These are phyloP conservation scores for Fragosphaeria purpurea DNA, from an alignment of 2,329 filamentous ascomycete genomes.

Conservation along the genomic window DNA sequence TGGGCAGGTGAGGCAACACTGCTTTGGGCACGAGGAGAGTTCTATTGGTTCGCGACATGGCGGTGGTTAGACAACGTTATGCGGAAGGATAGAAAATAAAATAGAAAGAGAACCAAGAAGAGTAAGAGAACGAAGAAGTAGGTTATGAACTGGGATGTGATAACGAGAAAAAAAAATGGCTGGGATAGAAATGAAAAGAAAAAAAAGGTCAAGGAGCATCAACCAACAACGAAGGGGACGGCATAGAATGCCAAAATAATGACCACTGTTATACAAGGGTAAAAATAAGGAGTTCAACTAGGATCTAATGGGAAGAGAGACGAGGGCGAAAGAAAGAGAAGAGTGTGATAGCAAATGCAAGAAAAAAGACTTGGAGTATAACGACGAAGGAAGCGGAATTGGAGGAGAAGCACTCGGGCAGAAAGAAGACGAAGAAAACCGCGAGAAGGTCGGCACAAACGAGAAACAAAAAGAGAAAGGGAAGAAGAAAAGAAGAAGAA, in stretches of 20 bases:
- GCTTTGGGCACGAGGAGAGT: slow-evolving; percentile 15
- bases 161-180: no score
- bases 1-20: slow-evolving; percentile 6
- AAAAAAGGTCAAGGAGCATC: no score
- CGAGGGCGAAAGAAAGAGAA: no score
- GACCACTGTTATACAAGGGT: no score
- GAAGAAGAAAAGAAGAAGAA: slow-evolving; percentile 12
- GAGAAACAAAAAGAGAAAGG: neutral
- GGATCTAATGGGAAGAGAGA: no score
- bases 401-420: neutral
- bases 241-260: no score
- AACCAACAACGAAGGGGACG: no score
- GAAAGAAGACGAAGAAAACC: neutral
- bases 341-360: no score
- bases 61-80: slow-evolving; percentile 42
- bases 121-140: neutral
- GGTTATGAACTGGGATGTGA: neutral
- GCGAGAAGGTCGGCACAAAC: neutral
- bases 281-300: no score
- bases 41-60: slow-evolving; percentile 42
- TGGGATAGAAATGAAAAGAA: no score
- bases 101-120: neutral
- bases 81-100: slow-evolving; percentile 9
- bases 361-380: no score
- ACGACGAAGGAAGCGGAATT: no score